Conservation (phyloP, 805 yeast genomes). For the Monosporozyma servazzii region DNA sequence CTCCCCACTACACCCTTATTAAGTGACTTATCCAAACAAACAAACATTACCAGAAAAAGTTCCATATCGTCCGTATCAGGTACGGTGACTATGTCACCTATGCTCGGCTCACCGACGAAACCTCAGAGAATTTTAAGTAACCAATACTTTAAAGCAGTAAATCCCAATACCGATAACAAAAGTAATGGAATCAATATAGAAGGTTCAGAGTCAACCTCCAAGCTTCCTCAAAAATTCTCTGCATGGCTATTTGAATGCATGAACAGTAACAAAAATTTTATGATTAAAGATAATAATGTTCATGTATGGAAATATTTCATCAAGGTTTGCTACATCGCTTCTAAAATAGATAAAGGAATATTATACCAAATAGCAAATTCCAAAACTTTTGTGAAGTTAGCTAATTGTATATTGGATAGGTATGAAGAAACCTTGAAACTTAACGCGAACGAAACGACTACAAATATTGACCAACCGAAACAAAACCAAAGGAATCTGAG, state of each 20-base stretch:
- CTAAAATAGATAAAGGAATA: conserved; percentile 13
- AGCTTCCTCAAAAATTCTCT: conserved; percentile 2
- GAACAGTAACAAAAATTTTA: conserved; percentile 8
- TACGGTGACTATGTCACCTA: conserved; percentile 6
- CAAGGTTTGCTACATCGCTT: conserved; percentile 19
- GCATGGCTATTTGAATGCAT: background rate
- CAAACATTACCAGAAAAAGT: background rate
- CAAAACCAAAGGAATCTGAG: conserved; percentile 1
- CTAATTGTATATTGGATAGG: conserved; percentile 5
- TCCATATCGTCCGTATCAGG: conserved; percentile 2
- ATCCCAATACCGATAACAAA: background rate
- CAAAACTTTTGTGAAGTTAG: conserved; percentile 8
- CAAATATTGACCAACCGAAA: background rate
- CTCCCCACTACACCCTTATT: conserved; percentile 3
- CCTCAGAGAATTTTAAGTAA: conserved; percentile 1
- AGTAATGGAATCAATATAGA: background rate
- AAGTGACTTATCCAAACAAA: background rate
- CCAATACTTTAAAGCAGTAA: background rate
- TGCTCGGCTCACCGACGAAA: conserved; percentile 4
- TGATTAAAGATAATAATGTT: conserved; percentile 8
- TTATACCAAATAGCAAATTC: conserved; percentile 10
- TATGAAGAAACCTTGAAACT: background rate
- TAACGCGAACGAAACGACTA: background rate
- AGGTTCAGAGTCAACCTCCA: background rate
- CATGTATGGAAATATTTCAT: conserved; percentile 26